Evolutionary conservation across 768 basidiomycete genomes (phyloP), one percentile per base, ranked within the genome.

Genomic region (Amanita rimosa): DNA sequence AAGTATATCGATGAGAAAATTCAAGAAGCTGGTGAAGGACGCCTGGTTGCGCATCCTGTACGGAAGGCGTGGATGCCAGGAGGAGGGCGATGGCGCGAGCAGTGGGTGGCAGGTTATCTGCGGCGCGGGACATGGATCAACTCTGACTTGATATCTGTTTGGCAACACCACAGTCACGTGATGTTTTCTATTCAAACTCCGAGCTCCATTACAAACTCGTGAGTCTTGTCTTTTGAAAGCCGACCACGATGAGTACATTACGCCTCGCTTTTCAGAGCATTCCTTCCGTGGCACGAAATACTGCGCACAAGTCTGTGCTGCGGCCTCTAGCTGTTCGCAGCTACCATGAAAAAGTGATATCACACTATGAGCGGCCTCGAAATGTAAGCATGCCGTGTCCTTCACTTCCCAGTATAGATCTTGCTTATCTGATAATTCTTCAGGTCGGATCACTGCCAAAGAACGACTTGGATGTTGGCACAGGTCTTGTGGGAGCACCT

Each of bases 391-490:
- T 60, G 55, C 53, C 56, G 61, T 57, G 54, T 22, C 16, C 68
- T 65, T 62, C 36, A 17, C n/a, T 19, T 57, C 38, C 50, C 48
- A 58, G 55, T 62, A 64, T 66, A 55, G 66, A 59, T 57, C 53
- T 53, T 50, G 42, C 54, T 72, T 76, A 77, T 76, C 81, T 82
- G 80, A 84, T 83, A 78, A 69, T 58, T 61, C 53, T 42, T 31
- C 51, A 99, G 95, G 95, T 99, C 24, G 96, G 96, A 53, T 95
- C 92, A 48, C 78, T 99, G 57, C 87, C 90, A 58, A 98, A 98
- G 69, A 76, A 73, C 56, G 94, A 97, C 64, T 52, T 75, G 17
- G 83, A 96, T 65, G 95, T 99, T 46, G 96, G 96, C 22, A 97
- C 94, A 38, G 96, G 96, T 27, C 87, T 99, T 44, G 96, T 99